Evolutionary conservation across 768 basidiomycete genomes (phyloP).

Genomic region (Kwoniella mangroviensis): DNA sequence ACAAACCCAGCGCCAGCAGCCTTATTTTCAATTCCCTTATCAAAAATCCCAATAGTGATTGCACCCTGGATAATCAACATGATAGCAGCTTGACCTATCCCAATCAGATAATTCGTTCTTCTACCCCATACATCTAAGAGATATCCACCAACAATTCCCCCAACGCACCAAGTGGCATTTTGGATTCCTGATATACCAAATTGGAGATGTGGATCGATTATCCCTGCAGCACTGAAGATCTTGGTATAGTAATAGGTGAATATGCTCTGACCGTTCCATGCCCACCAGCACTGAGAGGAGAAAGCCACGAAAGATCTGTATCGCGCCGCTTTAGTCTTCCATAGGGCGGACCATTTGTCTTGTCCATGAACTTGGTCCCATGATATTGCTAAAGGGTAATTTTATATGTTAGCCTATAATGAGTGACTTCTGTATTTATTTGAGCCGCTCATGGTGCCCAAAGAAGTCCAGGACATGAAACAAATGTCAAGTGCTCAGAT

Average conservation of each 20-base stretch:
- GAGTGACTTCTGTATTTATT: not conserved
- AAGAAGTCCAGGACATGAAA: too few relatives aligned
- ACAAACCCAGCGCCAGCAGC: constrained; percentile 44
- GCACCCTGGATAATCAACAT: constrained; percentile 40
- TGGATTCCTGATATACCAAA: constrained; percentile 42
- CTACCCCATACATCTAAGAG: constrained; percentile 43
- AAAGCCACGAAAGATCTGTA: constrained; percentile 41
- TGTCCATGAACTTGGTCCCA: constrained; percentile 43
- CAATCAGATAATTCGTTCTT: constrained; percentile 43
- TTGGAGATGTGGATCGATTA: constrained; percentile 41
- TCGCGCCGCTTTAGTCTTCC: constrained; percentile 41
- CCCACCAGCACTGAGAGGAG: constrained; percentile 39
- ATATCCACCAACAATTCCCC: constrained; percentile 44
- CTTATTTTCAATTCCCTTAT: constrained; percentile 38
- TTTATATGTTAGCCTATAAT: not conserved
- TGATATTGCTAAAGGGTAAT: constrained; percentile 26
- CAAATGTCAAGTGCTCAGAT: too few relatives aligned
- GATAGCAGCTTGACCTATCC: constrained; percentile 33
- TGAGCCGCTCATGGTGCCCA: not conserved
- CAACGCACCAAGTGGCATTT: constrained; percentile 43
- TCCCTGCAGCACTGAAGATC: constrained; percentile 35
- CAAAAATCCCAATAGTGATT: constrained; percentile 36
- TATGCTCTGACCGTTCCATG: constrained; percentile 36
- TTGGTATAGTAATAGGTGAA: constrained; percentile 31
- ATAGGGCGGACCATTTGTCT: constrained; percentile 40